Evolutionary conservation across 257 asterid genomes (phyloP).

Genomic region (Sherardia arvensis): DNA sequence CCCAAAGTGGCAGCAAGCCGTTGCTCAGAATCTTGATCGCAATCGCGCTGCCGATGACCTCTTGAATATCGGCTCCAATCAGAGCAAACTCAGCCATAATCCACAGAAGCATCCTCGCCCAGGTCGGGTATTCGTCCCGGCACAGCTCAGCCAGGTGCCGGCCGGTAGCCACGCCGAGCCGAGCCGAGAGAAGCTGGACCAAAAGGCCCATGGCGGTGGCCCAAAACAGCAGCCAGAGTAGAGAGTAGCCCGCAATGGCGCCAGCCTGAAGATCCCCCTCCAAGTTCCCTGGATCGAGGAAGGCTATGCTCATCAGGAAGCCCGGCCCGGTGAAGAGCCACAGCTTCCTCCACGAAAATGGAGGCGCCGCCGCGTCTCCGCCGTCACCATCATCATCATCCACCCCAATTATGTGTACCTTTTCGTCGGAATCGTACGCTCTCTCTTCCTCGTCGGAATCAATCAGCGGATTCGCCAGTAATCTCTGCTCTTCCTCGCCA

Average conservation of each 20-base stretch:
- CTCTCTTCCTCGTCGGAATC: slow-evolving; percentile 20
- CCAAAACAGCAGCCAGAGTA: slow-evolving; percentile 32
- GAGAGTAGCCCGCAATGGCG: slow-evolving; percentile 31
- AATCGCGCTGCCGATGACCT: slow-evolving; percentile 34
- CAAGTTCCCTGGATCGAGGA: slow-evolving; percentile 35
- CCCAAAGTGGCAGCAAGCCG: slow-evolving; percentile 33
- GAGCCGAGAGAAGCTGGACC: slow-evolving; percentile 27
- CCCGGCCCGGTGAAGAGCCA: slow-evolving; percentile 40
- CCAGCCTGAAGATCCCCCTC: slow-evolving; percentile 37
- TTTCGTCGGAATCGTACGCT: slow-evolving; percentile 20
- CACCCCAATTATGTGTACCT: slow-evolving; percentile 16
- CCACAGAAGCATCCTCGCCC: slow-evolving; percentile 31
- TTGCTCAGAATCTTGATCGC: slow-evolving; percentile 30
- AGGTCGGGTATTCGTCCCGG: slow-evolving; percentile 28
- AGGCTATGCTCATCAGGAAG: slow-evolving; percentile 34
- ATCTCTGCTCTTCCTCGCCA: slow-evolving; percentile 13
- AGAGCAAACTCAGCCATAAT: slow-evolving; percentile 34
- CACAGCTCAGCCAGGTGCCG: slow-evolving; percentile 34
- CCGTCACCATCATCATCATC: slow-evolving; percentile 8
- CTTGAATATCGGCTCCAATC: slow-evolving; percentile 35
- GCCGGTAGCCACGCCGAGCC: slow-evolving; percentile 38
- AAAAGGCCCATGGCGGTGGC: slow-evolving; percentile 32
- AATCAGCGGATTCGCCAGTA: slow-evolving; percentile 5
- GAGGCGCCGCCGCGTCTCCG: slow-evolving; percentile 14
- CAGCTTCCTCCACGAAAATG: slow-evolving; percentile 34